phyloP scores from a whole-genome alignment of 1,139 yeast genomes.

The Magnusiomyces ingens region DNA sequence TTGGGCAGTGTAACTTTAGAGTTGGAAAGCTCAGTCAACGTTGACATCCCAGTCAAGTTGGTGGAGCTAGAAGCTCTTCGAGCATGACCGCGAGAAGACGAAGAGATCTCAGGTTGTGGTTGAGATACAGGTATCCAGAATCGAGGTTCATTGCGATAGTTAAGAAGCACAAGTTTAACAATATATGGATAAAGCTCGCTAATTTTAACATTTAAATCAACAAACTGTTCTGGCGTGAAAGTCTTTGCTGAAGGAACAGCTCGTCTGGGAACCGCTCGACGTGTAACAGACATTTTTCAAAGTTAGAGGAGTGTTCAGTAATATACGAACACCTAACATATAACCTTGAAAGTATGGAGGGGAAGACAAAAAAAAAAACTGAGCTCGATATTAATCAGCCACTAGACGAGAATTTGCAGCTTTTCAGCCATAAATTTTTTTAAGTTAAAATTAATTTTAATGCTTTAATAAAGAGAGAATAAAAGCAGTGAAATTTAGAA shows the following conservation, averaged over 20 bases:
- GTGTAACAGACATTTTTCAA: neutral
- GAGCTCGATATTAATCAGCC: no score
- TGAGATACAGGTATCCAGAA: conserved; percentile 17
- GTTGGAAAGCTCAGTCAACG: conserved; percentile 12
- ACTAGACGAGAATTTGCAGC: no score
- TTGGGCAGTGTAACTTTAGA: conserved; percentile 37
- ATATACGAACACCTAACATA: no score
- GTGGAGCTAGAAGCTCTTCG: conserved; percentile 11
- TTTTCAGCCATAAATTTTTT: no score
- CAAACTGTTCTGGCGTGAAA: neutral
- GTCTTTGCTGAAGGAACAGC: conserved; percentile 3
- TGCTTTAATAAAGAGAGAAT: no score
- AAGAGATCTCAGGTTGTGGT: neutral
- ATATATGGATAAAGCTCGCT: conserved; percentile 30
- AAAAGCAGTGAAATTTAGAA: no score
- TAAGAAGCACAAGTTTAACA: conserved; percentile 29
- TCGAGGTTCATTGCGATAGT: conserved; percentile 30
- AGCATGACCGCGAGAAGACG: conserved; percentile 2
- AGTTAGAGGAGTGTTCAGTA: no score
- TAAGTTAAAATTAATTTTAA: no score
- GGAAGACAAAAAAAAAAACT: no score
- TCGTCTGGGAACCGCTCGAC: neutral
- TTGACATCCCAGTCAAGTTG: conserved; percentile 2
- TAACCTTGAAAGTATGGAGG: no score
- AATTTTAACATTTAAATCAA: conserved; percentile 21